Base-by-base conservation (phyloP, 352 stramenopile genomes). In the Thraustochytrium striatum region DNA sequence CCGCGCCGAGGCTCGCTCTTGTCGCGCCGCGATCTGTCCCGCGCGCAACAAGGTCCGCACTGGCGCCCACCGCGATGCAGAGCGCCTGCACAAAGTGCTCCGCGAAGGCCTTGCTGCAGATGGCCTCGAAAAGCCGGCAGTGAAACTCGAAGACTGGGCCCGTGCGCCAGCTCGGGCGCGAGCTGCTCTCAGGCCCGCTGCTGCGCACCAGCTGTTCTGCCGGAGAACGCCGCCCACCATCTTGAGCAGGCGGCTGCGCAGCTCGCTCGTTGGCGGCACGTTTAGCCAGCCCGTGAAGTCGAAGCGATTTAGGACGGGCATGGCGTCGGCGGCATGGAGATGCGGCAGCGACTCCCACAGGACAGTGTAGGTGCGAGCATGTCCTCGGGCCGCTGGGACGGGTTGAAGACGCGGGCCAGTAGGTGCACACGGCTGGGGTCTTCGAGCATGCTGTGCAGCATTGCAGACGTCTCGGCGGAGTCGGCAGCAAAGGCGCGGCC, bases 121-220 rank as follows among this genome's bases (percentile, higher is more conserved):
- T 28, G 19, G 13, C 33, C 16, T 53, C 35, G 7, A 70, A n/a
- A 3, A 70, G 33, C 13, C 41, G 21, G 19, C 50, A 19, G 41
- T 70, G 59, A n/a, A 70, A 70, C 2, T 70, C 59, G 25, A 70
- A 70, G 30, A 70, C 21, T 70, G 35, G 59, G 59, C 59, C 2
- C 35, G 35, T 9, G 19, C 3, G 41, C 53, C 59, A 25, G 50
- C 59, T 7, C 35, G 59, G 0, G 58, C 28, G 11, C 19, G 16
- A 62, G 19, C 19, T 62, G 57, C 57, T 62, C 16, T 16, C 30
- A 25, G n/a, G 61, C 13, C 61, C 16, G 25, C 61, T 65, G 13
- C 43, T 72, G 21, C 32, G 13, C 0, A 8, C 65, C 65, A 75
- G 50, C 65, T 68, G 7, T 32, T 3, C 52, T 75, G 39, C 30